phyloP scores from a whole-genome alignment of 2,329 filamentous ascomycete species.

The Nigrograna mackinnonii region DNA sequence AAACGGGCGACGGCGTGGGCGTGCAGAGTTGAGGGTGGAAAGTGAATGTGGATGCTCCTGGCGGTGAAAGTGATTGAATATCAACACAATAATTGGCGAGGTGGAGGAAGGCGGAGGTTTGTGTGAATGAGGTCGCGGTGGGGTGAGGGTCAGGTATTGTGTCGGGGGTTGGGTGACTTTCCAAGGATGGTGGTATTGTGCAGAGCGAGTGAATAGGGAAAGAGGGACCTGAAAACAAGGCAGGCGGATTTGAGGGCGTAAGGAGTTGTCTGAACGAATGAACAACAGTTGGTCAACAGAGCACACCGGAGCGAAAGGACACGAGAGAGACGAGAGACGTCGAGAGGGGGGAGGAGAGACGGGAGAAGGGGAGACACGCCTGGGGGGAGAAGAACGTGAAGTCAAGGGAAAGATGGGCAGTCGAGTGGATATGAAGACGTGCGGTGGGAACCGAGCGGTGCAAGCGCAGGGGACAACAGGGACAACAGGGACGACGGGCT shows the following conservation, averaged over 20 bases:
- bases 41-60: constrained; percentile 2
- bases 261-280: constrained; percentile 35
- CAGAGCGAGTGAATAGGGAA: constrained; percentile 8
- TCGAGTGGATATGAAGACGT: constrained; percentile 28
- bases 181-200: constrained; percentile 4
- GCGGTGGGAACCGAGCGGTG: too few relatives aligned
- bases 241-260: too few relatives aligned
- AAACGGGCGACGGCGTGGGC: too few relatives aligned
- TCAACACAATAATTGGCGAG: neutral
- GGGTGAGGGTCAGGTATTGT: neutral
- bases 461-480: constrained; percentile 6
- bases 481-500: too few relatives aligned
- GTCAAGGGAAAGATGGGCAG: constrained; percentile 18
- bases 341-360: neutral
- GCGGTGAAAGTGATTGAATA: too few relatives aligned
- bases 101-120: neutral
- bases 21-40: neutral
- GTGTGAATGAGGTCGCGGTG: neutral
- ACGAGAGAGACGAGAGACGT: constrained; percentile 2
- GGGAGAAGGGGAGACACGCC: constrained; percentile 12
- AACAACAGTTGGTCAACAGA: constrained; percentile 26
- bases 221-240: neutral
- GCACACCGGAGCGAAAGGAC: constrained; percentile 24
- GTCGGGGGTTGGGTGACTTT: constrained; percentile 5
- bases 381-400: constrained; percentile 18